Base-by-base conservation (phyloP, 176 grass and related monocot species). In the Triticum urartu region DNA sequence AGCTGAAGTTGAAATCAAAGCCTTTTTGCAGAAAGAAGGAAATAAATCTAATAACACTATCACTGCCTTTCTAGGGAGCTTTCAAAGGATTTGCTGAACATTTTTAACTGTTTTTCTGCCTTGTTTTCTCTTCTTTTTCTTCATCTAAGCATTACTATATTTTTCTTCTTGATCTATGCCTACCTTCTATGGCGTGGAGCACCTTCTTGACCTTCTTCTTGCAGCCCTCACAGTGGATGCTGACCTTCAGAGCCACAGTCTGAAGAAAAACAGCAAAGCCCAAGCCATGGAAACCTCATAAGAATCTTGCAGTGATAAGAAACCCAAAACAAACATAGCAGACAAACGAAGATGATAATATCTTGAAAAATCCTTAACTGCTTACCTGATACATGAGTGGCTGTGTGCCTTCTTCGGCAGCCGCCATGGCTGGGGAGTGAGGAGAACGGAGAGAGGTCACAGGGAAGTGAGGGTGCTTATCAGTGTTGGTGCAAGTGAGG, bases 201-300 rank as follows among this genome's bases (percentile, higher is more conserved):
- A 94, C 96, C 90, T 86, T 98, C 91, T 95, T 98, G 64, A 98
- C 96, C 80, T 98, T 93, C 87, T 85, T 98, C 92, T 95, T 98
- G 90, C 96, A 98, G 10, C 96, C 96, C 88, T 98, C 96, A 13
- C 96, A 98, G 85, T 98, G 93, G 90, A 98, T 98, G 89, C 93
- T 94, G 21, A 98, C 96, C 87, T 94, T 98, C 86, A 98, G 79
- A 42, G 86, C 90, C 64, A 84, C 78, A 38, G 88, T 98, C 96
- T 98, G 71, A 48, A 17, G 64, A 68, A 67, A 33, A 66, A 42
- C 43, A 90, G 12, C 80, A 48, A 39, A 86, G 43, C 34, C 7
- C 32, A 65, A 62, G 79, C 14, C 26, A 85, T 15, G 11, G 52
- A 54, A 38, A 64, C 39, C 39, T 24, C 54, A 84, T 48, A 39